These are phyloP conservation scores for Wickerhamiella cacticola DNA, from an alignment of 805 yeast species.

Conservation along the genomic window DNA sequence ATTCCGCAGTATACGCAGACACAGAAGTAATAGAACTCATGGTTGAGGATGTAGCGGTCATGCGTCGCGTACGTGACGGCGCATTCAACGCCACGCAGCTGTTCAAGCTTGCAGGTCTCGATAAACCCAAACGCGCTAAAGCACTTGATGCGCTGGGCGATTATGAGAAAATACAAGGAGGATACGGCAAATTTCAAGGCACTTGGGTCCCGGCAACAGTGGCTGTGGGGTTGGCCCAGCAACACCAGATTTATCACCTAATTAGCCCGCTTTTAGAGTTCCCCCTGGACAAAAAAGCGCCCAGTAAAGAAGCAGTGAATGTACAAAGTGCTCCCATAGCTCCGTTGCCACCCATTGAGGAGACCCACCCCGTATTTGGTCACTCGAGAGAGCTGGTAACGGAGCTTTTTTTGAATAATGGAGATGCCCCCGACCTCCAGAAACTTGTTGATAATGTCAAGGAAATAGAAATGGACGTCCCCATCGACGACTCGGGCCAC, in stretches of 20 bases:
- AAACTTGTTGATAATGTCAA: conserved; percentile 12
- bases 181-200: conserved; percentile 64
- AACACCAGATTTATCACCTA: conserved; percentile 45
- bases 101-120: conserved; percentile 54
- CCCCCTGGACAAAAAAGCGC: conserved; percentile 31
- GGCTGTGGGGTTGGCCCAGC: conserved; percentile 46
- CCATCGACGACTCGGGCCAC: conserved; percentile 88
- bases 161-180: conserved; percentile 66
- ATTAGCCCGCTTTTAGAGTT: conserved; percentile 40
- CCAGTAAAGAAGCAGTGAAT: conserved; percentile 7
- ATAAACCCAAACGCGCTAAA: conserved; percentile 50
- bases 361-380: conserved; percentile 12
- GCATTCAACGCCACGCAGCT: conserved; percentile 65
- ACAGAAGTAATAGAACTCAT: conserved; percentile 50
- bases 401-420: conserved; percentile 22
- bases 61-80: conserved; percentile 52
- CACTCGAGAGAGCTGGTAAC: conserved; percentile 16
- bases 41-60: conserved; percentile 49
- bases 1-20: conserved; percentile 53
- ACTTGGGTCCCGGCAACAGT: conserved; percentile 40
- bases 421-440: conserved; percentile 15
- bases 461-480: conserved; percentile 48
- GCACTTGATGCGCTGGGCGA: conserved; percentile 53
- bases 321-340: conserved; percentile 6
- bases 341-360: conserved; percentile 16